phyloP scores from a whole-genome alignment of 2,329 filamentous ascomycete species.

The Botrytis porri region DNA sequence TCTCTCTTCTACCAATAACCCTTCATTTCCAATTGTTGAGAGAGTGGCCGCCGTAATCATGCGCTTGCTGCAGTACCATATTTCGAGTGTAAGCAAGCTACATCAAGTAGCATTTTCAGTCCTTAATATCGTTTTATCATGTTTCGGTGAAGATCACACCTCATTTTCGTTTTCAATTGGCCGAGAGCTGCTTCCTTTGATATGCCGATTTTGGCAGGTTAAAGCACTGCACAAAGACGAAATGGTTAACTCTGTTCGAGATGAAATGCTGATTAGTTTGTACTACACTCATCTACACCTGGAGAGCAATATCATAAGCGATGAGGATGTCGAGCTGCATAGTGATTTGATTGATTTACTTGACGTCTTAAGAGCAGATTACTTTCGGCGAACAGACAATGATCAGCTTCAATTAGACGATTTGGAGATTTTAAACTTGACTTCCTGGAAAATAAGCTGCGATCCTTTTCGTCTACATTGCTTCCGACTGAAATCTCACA shows the following conservation, averaged over 20 bases:
- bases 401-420: slow-evolving; percentile 78
- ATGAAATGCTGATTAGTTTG: slow-evolving; percentile 74
- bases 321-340: slow-evolving; percentile 36
- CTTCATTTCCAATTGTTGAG: slow-evolving; percentile 55
- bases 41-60: slow-evolving; percentile 56
- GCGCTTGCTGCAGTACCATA: slow-evolving; percentile 58
- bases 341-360: slow-evolving; percentile 60
- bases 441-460: slow-evolving; percentile 18
- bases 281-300: slow-evolving; percentile 64
- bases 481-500: slow-evolving; percentile 54
- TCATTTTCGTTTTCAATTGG: slow-evolving; percentile 59
- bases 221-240: slow-evolving; percentile 60
- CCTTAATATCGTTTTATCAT: slow-evolving; percentile 68
- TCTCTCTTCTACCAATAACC: slow-evolving; percentile 64
- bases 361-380: slow-evolving; percentile 74
- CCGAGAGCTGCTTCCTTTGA: slow-evolving; percentile 61
- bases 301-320: slow-evolving; percentile 51
- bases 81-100: slow-evolving; percentile 57
- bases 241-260: slow-evolving; percentile 58
- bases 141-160: slow-evolving; percentile 66
- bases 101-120: slow-evolving; percentile 73
- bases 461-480: slow-evolving; percentile 46
- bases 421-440: slow-evolving; percentile 49
- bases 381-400: slow-evolving; percentile 66
- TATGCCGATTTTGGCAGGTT: slow-evolving; percentile 75